Evolutionary conservation across 345 rosid species (phyloP), one percentile per base, ranked within the genome.

Genomic region (Eutrema yunnanense): DNA sequence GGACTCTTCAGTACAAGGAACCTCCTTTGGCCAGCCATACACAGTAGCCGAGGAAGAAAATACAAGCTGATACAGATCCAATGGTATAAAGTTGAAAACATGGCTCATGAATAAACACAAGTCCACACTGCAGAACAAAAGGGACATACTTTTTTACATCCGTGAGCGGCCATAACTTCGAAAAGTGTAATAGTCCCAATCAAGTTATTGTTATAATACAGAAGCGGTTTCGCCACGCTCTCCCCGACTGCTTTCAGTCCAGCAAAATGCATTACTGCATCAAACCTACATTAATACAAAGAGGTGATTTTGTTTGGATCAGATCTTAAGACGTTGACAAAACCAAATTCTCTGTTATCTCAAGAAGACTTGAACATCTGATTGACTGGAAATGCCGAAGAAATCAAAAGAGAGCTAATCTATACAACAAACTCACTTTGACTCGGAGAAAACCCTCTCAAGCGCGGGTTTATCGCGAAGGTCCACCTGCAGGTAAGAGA

Each of bases 11-110:
- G 99, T 95, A 70, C 98, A 90, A 5, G 99, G 99, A 44, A 88
- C 96, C 81, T 81, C 87, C 84, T 96, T 87, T 55, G 98, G 99
- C 89, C 94, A 88, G 47, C 98, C 99, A 81, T 96, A 96, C 43
- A 96, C 98, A 69, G 99, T 96, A 34, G 99, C 99, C 22, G 99
- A 96, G 3, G 99, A 96, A 30, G 99, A 96, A 84, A 96, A 96
- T 2, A 96, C 99, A 76, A 96, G 92, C 99, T 96, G 92, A 38
- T 55, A 73, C 9, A 66, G 65, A 68, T 30, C 54, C 66, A 32
- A 80, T 48, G 68, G 38, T 19, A 19, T 27, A 81, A 67, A 37
- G 71, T 69, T 57, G 64, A 10, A 55, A 22, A 30, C 57, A 54
- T 49, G 33, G 5, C 36, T 56, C 64, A 48, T 27, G 48, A 22